A percentile compares a stretch with the other conserved stretches of the same genome.
Evolutionary conservation across 1,284 basidiomycete species (phyloP).

Genomic region (Puccinia novopanici): DNA sequence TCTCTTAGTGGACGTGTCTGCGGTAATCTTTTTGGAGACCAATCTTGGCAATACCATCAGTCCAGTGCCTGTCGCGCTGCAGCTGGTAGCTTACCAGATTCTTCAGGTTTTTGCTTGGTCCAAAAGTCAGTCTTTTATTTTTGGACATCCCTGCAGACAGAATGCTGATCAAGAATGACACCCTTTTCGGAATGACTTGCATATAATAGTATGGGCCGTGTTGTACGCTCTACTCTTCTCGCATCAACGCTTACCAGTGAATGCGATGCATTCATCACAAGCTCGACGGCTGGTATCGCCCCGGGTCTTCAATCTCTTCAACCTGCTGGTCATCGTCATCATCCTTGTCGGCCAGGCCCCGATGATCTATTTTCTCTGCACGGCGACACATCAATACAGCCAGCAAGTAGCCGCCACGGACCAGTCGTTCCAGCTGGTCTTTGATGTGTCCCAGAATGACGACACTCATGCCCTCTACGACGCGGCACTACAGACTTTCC

Average conservation of each 20-base stretch:
- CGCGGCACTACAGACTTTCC: constrained; percentile 1
- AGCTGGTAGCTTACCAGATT: background rate
- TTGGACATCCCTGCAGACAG: background rate
- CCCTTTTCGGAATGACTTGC: background rate
- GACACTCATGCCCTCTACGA: background rate
- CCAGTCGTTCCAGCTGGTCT: constrained; percentile 4
- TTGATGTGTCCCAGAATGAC: background rate
- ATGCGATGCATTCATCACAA: background rate
- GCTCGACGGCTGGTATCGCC: constrained; percentile 1
- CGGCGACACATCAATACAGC: background rate
- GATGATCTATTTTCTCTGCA: background rate
- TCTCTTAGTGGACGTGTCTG: constrained; percentile 14
- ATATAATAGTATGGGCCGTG: constrained; percentile 25
- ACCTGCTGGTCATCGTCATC: background rate
- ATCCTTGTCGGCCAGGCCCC: background rate
- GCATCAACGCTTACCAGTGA: constrained; percentile 2
- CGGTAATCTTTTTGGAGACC: background rate
- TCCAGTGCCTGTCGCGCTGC: background rate
- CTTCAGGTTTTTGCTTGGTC: constrained; percentile 26
- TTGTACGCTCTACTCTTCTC: constrained; percentile 16
- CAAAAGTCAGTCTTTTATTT: constrained; percentile 14
- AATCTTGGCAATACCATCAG: background rate
- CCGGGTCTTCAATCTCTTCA: constrained; percentile 1
- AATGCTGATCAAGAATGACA: background rate
- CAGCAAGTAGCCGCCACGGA: background rate